Percentiles rank a stretch among this genome's conserved stretches.
Evolutionary conservation across 805 yeast genomes (phyloP).

Genomic region (Starmerella sirachaensis): DNA sequence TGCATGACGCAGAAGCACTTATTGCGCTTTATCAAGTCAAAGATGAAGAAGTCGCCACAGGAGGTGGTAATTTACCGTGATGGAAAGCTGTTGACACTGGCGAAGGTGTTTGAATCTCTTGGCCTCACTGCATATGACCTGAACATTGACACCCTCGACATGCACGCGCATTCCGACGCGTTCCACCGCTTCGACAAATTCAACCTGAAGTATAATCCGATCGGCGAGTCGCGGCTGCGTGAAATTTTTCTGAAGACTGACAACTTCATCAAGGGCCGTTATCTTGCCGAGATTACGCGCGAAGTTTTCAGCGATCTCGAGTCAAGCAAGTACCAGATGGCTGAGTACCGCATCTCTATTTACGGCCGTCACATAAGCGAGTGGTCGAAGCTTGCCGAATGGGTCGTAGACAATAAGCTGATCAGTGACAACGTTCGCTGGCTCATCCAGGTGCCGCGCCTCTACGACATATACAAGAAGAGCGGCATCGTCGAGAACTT

Average conservation of each 20-base stretch:
- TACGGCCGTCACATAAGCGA: conserved; percentile 84
- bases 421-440: conserved; percentile 92
- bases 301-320: conserved; percentile 93
- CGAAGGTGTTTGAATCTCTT: conserved; percentile 84
- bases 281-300: conserved; percentile 83
- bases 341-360: conserved; percentile 87
- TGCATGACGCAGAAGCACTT: conserved; percentile 98
- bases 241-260: conserved; percentile 94
- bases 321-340: conserved; percentile 92
- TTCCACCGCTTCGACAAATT: conserved; percentile 97
- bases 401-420: conserved; percentile 90
- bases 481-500: conserved; percentile 58
- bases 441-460: conserved; percentile 89
- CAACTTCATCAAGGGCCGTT: conserved; percentile 76
- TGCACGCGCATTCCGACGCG: conserved; percentile 98
- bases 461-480: conserved; percentile 78
- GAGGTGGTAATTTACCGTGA: conserved; percentile 92
- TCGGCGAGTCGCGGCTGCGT: conserved; percentile 94
- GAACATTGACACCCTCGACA: conserved; percentile 91
- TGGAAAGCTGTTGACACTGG: conserved; percentile 71
- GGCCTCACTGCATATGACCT: conserved; percentile 87
- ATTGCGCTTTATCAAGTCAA: conserved; percentile 85
- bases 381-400: conserved; percentile 90
- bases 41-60: conserved; percentile 72
- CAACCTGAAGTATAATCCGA: conserved; percentile 92